Conservation (phyloP, 2,329 filamentous ascomycete species). For the Alternaria sp. region DNA sequence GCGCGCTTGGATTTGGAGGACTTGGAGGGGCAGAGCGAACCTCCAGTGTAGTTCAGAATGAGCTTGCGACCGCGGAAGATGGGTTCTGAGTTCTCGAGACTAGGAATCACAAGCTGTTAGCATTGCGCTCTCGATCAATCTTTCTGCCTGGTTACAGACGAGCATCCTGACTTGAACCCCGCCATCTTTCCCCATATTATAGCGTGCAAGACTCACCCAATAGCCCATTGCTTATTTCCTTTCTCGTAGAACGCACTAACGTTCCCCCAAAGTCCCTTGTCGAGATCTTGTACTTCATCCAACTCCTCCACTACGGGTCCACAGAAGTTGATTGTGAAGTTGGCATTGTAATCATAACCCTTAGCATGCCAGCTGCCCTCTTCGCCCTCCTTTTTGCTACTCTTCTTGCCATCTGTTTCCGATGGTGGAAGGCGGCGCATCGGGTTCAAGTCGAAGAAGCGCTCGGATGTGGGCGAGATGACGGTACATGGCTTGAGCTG, state of each 20-base stretch:
- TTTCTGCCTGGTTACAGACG: conserved; percentile 8
- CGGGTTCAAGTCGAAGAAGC: conserved; percentile 70
- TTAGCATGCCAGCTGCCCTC: conserved; percentile 69
- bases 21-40: conserved; percentile 56
- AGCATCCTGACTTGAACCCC: background rate
- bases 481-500: conserved; percentile 67
- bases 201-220: conserved; percentile 66
- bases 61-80: conserved; percentile 72
- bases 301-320: conserved; percentile 74
- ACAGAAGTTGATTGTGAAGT: conserved; percentile 87
- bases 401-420: conserved; percentile 47
- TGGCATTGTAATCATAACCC: conserved; percentile 79
- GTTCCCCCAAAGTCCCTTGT: conserved; percentile 70
- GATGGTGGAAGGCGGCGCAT: conserved; percentile 62
- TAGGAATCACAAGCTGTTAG: conserved; percentile 44
- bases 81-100: conserved; percentile 63
- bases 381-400: conserved; percentile 62
- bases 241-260: conserved; percentile 79
- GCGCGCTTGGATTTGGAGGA: conserved; percentile 36
- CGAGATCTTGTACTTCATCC: conserved; percentile 69
- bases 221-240: conserved; percentile 72
- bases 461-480: conserved; percentile 66
- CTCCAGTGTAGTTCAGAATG: conserved; percentile 61
- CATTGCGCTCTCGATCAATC: conserved; percentile 1
- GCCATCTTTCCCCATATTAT: background rate